Base-by-base conservation (phyloP, 768 basidiomycete species). In the Chalciporus pseudorubinellus region DNA sequence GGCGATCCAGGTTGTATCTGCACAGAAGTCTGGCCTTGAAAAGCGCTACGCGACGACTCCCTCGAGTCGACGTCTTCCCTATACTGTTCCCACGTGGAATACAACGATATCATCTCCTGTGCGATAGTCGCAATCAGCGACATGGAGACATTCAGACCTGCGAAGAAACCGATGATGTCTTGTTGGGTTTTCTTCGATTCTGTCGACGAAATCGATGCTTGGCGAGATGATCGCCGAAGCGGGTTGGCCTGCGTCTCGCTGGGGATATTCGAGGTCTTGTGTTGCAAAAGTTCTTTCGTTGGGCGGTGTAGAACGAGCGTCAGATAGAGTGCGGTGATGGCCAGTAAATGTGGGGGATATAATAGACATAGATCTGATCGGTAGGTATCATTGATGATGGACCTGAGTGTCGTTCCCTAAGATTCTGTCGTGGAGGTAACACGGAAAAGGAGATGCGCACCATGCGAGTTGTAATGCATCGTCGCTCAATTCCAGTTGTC, bases 311-410 rank as follows among this genome's bases (percentile, higher is more conserved):
- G 75, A 44, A 87, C 80, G 63, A 92, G 84, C 0, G 90, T 87
- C 52, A 98, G 82, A 72, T 93, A 97, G 49, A 99, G 81, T 0
- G 92, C 89, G 0, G 95, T 86, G 62, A 98, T 81, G 19, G 95
- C 93, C 58, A 98, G 90, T 50, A 98, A 75, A 66, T 98, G 93
- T 0, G 97, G 97, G 0, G 97, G 95, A 65, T 98, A 87, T 24
- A 97, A 70, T n/a, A 99, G 83, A 64, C 92, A 93, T 18, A 99
- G 75, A 49, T 95, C 90, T 5, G 92, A 94, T 47, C 95, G 84
- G 64, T 93, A 98, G 0, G 90, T 93, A 68, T 98, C 95, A 71
- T 98, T 99, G 64, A 99, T 83, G 65, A 98, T 84, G 66, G 93
- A 94, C 91, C 94, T 97, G 55, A 16, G n/a, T 14, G 13, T 24